Conservation (phyloP, 345 rosid genomes). For the Salix arbutifolia region DNA sequence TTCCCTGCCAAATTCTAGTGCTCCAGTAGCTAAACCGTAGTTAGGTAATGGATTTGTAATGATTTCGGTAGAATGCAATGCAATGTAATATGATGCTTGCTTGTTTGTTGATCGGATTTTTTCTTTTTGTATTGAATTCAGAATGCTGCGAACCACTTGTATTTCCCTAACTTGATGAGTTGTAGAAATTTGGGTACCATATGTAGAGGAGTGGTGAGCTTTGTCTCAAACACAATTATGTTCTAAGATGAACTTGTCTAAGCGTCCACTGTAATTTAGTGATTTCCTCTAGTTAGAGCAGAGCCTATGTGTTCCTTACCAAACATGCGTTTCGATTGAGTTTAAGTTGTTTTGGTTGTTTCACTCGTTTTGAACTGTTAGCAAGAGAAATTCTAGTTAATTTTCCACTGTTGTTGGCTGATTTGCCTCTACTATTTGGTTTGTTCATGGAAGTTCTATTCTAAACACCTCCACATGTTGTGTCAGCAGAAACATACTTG, state of each 20-base stretch:
- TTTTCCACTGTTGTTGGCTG: not conserved
- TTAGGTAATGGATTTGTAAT: not conserved
- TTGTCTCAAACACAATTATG: not conserved
- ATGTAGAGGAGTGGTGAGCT: not conserved
- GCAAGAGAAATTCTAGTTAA: not conserved
- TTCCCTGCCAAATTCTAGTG: not conserved
- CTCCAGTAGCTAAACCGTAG: not conserved
- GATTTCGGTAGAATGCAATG: not conserved
- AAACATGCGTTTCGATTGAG: not conserved
- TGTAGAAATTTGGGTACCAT: not conserved
- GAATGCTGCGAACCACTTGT: not conserved
- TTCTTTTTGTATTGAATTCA: not conserved
- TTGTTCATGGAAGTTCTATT: too few relatives aligned
- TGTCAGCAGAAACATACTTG: not conserved
- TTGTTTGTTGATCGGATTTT: not conserved
- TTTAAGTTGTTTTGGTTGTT: not conserved
- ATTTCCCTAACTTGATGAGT: not conserved
- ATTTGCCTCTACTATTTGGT: not conserved
- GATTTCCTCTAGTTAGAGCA: not conserved
- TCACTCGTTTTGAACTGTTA: not conserved
- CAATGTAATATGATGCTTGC: not conserved
- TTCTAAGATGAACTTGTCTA: not conserved
- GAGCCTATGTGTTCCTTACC: not conserved
- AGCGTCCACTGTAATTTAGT: not conserved
- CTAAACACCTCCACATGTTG: not conserved